Base-by-base conservation (phyloP, 73 alveolate species). In the Paramecium caudatum region DNA sequence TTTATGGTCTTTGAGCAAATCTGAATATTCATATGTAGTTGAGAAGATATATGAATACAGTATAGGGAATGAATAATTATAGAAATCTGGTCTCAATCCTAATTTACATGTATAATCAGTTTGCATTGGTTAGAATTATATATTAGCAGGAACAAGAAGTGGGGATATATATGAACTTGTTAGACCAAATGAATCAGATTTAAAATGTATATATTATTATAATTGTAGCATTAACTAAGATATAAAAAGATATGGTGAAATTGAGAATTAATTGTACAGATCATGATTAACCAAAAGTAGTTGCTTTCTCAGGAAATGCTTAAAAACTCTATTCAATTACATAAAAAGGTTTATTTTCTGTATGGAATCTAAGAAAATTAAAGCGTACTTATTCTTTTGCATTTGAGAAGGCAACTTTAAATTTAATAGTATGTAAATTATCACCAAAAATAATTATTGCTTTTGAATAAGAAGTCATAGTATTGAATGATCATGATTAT, bases 71-170 rank as follows among this genome's bases (percentile, higher is more conserved):
- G 86, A 70, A 37, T 80, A 86, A 17, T 41, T 55, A 36, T 45
- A 46, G 33, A 86, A 86, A 36, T 74, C 48, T 8, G 74, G 68
- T 3, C 46, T 62, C 9, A 55, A 55, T 62, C 90, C 82, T 27
- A 86, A 78, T 32, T 25, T 46, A 5, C 80, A 86, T 23, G 45
- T 95, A 33, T 70, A 95, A 74, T 87, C 95, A 21, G 96, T 95
- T 1, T 95, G 98, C 82, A 85, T 95, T 9, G 98, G 97, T 15
- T 49, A 94, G 27, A 94, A 95, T 46, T 61, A 94, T 19, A 95
- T 95, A 19, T 34, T 95, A 16, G 94, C 95, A 39, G 98, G 98
- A 6, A 95, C 97, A 17, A 88, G 95, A 74, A 92, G 96, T 85
- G 98, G 98, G 2, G 92, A 85, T 43, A 91, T 95, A 27, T 94